A percentile compares a stretch with the other conserved stretches of the same genome.
These are phyloP conservation scores for Syzygium oleosum DNA, from an alignment of 345 rosid genomes.

Conservation along the genomic window DNA sequence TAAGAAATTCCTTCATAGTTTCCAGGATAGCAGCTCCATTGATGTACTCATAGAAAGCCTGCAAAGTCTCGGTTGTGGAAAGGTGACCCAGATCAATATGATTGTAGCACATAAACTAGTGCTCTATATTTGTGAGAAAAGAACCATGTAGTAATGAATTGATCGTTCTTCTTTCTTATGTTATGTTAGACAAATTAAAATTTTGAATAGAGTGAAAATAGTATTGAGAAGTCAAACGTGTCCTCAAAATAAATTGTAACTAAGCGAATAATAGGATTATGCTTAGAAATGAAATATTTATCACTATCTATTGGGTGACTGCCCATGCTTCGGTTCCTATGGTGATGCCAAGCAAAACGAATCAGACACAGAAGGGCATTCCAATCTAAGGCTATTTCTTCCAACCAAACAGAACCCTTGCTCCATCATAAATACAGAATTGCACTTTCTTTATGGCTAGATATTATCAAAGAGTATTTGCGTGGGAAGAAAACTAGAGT, in stretches of 20 bases:
- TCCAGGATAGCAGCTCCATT: constrained; percentile 67
- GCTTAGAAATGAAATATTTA: not conserved
- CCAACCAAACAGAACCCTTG: not conserved
- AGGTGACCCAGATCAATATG: not conserved
- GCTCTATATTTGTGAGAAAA: not conserved
- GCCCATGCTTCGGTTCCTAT: not conserved
- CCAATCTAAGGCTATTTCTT: not conserved
- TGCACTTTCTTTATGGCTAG: not conserved
- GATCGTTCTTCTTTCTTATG: not conserved
- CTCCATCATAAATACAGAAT: not conserved
- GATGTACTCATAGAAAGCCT: constrained; percentile 87
- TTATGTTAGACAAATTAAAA: not conserved
- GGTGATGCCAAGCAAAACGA: not conserved
- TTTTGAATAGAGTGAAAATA: not conserved
- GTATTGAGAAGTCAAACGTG: not conserved
- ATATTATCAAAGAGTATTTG: not conserved
- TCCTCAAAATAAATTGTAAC: not conserved
- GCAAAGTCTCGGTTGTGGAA: constrained; percentile 4
- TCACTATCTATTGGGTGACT: not conserved
- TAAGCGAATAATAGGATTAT: not conserved
- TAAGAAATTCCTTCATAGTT: constrained; percentile 53
- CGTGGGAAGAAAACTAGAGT: not conserved
- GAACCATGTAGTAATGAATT: not conserved
- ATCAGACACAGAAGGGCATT: not conserved
- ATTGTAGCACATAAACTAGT: not conserved